Percentiles rank a stretch among this genome's conserved stretches.
These are phyloP conservation scores for Xylariomycetidae sp. DNA, from an alignment of 2,329 filamentous ascomycete genomes.

Conservation along the genomic window DNA sequence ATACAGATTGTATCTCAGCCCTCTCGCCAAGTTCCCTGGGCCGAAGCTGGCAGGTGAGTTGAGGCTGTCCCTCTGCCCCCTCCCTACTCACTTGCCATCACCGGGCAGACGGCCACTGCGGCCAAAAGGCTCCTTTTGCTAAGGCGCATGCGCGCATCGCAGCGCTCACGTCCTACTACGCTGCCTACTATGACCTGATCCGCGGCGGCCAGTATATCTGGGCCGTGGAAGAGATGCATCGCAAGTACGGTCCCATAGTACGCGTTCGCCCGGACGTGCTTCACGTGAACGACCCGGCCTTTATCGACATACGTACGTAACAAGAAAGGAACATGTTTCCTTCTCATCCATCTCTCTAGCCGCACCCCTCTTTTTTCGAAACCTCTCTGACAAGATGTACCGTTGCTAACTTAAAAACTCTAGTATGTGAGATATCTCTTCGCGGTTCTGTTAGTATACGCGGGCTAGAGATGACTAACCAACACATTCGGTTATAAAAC, in stretches of 20 bases:
- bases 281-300: constrained; percentile 27
- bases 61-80: no score
- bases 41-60: constrained; percentile 21
- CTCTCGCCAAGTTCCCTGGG: constrained; percentile 19
- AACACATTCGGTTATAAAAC: no score
- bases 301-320: no score
- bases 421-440: no score
- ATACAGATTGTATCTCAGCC: constrained; percentile 22
- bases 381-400: no score
- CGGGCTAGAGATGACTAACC: no score
- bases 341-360: neutral
- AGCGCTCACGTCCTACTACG: constrained; percentile 17
- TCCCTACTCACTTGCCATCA: no score
- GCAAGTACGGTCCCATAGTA: constrained; percentile 22
- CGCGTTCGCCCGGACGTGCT: constrained; percentile 23
- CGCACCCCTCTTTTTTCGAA: neutral
- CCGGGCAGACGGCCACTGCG: no score
- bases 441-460: no score
- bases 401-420: no score
- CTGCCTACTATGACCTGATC: constrained; percentile 20
- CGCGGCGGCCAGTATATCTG: constrained; percentile 19
- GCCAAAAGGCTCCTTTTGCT: no score
- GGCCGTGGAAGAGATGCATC: constrained; percentile 21
- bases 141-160: neutral
- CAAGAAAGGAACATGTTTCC: neutral